phyloP scores from a whole-genome alignment of 352 stramenopile genomes.

The Phytophthora palmivora region DNA sequence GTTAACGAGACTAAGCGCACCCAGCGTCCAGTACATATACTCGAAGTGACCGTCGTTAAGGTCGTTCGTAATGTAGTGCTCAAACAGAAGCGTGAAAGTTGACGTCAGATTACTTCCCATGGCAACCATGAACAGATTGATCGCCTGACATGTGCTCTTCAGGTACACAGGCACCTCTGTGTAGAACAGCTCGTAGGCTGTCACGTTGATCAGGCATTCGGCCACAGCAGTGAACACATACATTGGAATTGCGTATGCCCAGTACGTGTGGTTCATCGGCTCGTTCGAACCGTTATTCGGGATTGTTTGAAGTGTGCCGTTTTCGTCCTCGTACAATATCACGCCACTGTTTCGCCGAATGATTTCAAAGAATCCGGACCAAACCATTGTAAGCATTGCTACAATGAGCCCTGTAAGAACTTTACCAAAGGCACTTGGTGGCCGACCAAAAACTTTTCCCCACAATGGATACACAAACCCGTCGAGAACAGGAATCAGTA shows the following conservation, averaged over 20 bases:
- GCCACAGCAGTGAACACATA: constrained; percentile 85
- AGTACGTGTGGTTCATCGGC: constrained; percentile 87
- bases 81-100: constrained; percentile 88
- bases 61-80: constrained; percentile 72
- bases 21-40: constrained; percentile 92
- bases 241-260: constrained; percentile 83
- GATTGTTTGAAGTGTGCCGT: constrained; percentile 39
- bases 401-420: constrained; percentile 78
- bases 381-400: constrained; percentile 86
- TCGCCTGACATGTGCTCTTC: constrained; percentile 89
- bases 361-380: constrained; percentile 84
- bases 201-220: constrained; percentile 91
- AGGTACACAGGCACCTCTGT: constrained; percentile 87
- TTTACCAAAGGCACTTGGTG: constrained; percentile 82
- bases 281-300: constrained; percentile 62
- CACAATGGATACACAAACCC: constrained; percentile 81
- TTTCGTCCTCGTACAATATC: constrained; percentile 45
- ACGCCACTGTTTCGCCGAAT: constrained; percentile 61
- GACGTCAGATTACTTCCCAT: constrained; percentile 91
- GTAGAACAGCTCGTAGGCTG: constrained; percentile 90
- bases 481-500: constrained; percentile 81
- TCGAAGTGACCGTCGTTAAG: constrained; percentile 88
- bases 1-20: constrained; percentile 75
- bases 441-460: constrained; percentile 51
- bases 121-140: constrained; percentile 89